These are phyloP conservation scores for Euphrasia confusa DNA, from an alignment of 257 asterid species.

Conservation along the genomic window DNA sequence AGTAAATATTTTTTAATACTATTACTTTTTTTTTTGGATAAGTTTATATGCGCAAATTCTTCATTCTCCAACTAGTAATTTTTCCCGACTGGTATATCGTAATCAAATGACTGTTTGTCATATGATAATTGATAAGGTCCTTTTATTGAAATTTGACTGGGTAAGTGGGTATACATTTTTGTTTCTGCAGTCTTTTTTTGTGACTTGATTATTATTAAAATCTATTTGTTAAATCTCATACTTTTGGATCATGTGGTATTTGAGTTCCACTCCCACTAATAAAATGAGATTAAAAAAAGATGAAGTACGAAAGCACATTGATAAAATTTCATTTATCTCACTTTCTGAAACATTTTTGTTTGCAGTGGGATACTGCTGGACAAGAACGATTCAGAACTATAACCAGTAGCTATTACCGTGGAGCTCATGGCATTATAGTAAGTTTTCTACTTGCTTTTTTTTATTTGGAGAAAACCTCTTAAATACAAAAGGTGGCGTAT, in stretches of 20 bases:
- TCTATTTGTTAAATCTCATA: background rate
- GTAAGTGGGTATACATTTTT: background rate
- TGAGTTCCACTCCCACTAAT: background rate
- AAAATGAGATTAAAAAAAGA: background rate
- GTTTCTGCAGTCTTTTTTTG: conserved; percentile 3
- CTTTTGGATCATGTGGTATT: conserved; percentile 11
- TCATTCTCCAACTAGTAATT: background rate
- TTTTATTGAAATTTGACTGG: background rate
- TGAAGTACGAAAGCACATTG: conserved; percentile 1
- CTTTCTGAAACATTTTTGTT: conserved; percentile 8
- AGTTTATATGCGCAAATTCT: conserved; percentile 1
- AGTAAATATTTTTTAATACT: background rate
- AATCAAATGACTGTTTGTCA: background rate
- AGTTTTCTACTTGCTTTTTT: conserved; percentile 20
- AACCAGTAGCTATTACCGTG: conserved; percentile 90
- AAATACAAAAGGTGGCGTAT: background rate
- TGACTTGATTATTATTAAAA: background rate
- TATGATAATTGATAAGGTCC: background rate
- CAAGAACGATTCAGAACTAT: conserved; percentile 90
- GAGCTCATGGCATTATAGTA: conserved; percentile 92
- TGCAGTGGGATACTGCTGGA: conserved; percentile 93
- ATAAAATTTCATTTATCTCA: background rate
- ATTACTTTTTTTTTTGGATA: background rate
- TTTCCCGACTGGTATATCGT: background rate
- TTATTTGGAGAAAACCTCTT: background rate